Percentiles rank a stretch among this genome's conserved stretches.
Conservation (phyloP, 2,329 filamentous ascomycete genomes). For the Microcera coccophila region DNA sequence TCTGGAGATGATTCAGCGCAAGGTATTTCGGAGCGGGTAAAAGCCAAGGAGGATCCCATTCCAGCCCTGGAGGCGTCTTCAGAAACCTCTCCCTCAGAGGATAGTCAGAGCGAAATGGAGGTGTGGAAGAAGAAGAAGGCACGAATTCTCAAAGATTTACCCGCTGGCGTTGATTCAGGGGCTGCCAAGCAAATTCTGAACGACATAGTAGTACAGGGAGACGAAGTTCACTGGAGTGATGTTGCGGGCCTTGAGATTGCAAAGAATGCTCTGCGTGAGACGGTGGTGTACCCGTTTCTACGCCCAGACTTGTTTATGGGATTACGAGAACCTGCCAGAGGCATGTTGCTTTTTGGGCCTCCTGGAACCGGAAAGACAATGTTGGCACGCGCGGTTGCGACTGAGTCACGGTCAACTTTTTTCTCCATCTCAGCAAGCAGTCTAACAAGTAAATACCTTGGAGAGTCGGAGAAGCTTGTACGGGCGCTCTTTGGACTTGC, state of each 20-base stretch:
- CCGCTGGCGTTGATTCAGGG: slow-evolving; percentile 73
- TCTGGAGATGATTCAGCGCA: slow-evolving; percentile 24
- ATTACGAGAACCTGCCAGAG: slow-evolving; percentile 84
- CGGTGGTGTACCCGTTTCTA: slow-evolving; percentile 94
- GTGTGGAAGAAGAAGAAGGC: slow-evolving; percentile 61
- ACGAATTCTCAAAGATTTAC: slow-evolving; percentile 70
- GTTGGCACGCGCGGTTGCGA: slow-evolving; percentile 86
- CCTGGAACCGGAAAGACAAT: slow-evolving; percentile 99
- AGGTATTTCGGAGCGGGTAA: slow-evolving; percentile 25
- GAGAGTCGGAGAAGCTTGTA: slow-evolving; percentile 94
- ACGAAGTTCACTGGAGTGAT: slow-evolving; percentile 92
- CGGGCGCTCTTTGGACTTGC: slow-evolving; percentile 87
- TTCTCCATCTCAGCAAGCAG: slow-evolving; percentile 96
- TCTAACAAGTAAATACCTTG: slow-evolving; percentile 91
- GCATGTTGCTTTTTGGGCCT: slow-evolving; percentile 94
- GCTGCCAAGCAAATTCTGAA: slow-evolving; percentile 92
- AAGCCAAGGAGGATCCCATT: slow-evolving; percentile 31
- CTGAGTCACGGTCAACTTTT: slow-evolving; percentile 90
- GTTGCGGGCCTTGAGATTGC: slow-evolving; percentile 87
- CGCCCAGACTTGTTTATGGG: slow-evolving; percentile 95
- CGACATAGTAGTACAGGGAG: slow-evolving; percentile 90
- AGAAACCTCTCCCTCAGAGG: slow-evolving; percentile 41
- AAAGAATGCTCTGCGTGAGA: slow-evolving; percentile 88
- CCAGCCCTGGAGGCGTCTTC: slow-evolving; percentile 44
- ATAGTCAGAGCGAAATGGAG: slow-evolving; percentile 38